Base-by-base conservation (phyloP, 495 filamentous ascomycete genomes). In the Hypoxylon cercidicola region DNA sequence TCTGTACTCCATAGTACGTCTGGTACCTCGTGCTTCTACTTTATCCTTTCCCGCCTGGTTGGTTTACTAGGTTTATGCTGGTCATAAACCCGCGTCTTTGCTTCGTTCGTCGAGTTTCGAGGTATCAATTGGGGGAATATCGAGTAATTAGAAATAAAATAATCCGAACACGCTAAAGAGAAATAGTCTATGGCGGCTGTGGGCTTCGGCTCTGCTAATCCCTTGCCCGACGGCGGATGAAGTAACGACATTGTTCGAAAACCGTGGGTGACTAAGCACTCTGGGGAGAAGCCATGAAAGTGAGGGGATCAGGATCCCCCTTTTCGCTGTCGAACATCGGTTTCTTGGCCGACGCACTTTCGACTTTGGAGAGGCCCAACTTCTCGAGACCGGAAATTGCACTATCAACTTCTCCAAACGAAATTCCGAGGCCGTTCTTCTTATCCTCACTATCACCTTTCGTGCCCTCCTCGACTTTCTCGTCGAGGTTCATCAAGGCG, bases 401-500 rank as follows among this genome's bases (percentile, higher is more conserved):
- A 69, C 80, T 82, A 66, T 84, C 81, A n/a, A 75, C 75, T 69
- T 82, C 82, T 54, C 78, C 75, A 52, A 80, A 76, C 50, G 73
- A 72, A 54, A 85, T 85, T 10, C 81, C 81, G 0, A 85, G 72
- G 25, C 82, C 82, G 41, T 78, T 78, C 49, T 65, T 62, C 21
- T 73, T 67, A 19, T 62, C 64, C 2, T 64, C 65, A 5, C 49
- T 65, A 12, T 46, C 66, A 3, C 60, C 58, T 15, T 68, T 72
- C 15, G 47, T 45, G 23, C 68, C 63, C 35, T 77, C 74, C 39
- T 78, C 78, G 20, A 73, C 74, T 44, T 79, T 77, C 61, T 89
- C 87, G 47, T 89, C 88, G 3, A 87, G 78, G 51, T 84, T 84
- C 90, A 92, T 93, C 37, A 97, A 79, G 7, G 91, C 92, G 8